Evolutionary conservation across 345 rosid genomes (phyloP), one percentile per base, ranked within the genome.

Genomic region (Rhodomyrtus tomentosa): DNA sequence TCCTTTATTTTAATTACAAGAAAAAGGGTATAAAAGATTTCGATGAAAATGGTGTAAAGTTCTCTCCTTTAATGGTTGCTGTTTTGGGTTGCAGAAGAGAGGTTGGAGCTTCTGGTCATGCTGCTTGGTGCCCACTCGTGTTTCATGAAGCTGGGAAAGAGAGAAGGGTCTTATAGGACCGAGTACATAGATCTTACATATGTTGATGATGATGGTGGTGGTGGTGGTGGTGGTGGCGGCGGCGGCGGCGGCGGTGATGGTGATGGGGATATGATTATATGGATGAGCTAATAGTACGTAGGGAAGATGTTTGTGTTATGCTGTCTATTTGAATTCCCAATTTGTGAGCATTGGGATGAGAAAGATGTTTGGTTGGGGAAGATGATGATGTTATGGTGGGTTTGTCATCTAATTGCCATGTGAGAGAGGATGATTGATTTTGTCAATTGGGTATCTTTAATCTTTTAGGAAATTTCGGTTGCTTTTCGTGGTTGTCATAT

Each of bases 51-150:
- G 80, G 27, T 51, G 24, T 81, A 8, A 25, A 51, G 49, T 38
- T 73, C 27, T 49, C 27, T 15, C 59, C 80, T 82, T 36, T 18
- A n/a, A 21, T 68, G 81, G 50, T 18, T 59, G 55, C 53, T 29
- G 32, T 3, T 81, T 80, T 79, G 27, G 74, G 76, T 82, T 88
- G 92, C 93, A 97, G 99, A 95, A 90, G 87, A 91, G 94, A 87
- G 94, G 92, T 53, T 85, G 94, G 84, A 93, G 98, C 42, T 90
- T 95, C 90, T 91, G 96, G 87, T 84, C 96, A 54, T 92, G 96
- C 91, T 97, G 99, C 91, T 89, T 92, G 91, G 48, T 90, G 88
- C 98, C 99, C 18, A 85, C 90, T 62, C 89, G 93, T 88, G 88
- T 86, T 50, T 84, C 84, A 76, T 92, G 92, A 93, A 87, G 48